Base-by-base conservation (phyloP, 179 eudicot species). In the Beta lomatogona region DNA sequence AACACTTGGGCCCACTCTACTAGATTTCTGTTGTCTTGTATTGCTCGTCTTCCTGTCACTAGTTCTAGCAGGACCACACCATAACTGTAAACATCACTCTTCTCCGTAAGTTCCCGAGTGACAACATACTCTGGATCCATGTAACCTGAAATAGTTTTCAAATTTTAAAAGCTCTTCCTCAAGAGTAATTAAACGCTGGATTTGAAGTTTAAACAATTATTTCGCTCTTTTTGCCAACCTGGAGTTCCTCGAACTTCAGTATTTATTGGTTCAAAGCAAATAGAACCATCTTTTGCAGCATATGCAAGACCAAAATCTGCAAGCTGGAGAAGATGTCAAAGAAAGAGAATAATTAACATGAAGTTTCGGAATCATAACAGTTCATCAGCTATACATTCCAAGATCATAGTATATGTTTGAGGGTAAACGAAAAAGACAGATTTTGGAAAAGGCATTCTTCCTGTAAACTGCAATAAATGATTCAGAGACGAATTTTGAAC, bases 181-280 rank as follows among this genome's bases (percentile, higher is more conserved):
- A 66, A 58, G 60, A 73, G 21, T 59, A 72, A 63, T 22, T 16
- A 36, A 2, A 52, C 41, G 82, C 15, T 65, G 6, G 63, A 25
- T 48, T 36, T 3, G 10, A 48, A 48, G 53, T 50, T 21, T n/a
- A 31, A 61, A 44, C 9, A 4, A n/a, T 60, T 5, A 45, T 59
- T 9, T 18, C 70, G 41, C 22, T 66, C 50, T 58, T 85, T 76
- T 60, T 55, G 14, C 87, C 25, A 55, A 93, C 98, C 99, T 85
- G 99, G 98, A 75, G 99, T 94, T 81, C 99, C 99, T 72, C 94
- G 89, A 79, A 96, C 92, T 13, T 96, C 97, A 9, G 99, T 94
- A 86, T 90, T 96, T 61, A 91, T 89, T 22, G 97, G 91, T 82
- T 96, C 99, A 72, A 94, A 96, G 90, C 86, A 90, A 74, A 96